phyloP scores from a whole-genome alignment of 2,329 filamentous ascomycete species.

The Monascus ruber region DNA sequence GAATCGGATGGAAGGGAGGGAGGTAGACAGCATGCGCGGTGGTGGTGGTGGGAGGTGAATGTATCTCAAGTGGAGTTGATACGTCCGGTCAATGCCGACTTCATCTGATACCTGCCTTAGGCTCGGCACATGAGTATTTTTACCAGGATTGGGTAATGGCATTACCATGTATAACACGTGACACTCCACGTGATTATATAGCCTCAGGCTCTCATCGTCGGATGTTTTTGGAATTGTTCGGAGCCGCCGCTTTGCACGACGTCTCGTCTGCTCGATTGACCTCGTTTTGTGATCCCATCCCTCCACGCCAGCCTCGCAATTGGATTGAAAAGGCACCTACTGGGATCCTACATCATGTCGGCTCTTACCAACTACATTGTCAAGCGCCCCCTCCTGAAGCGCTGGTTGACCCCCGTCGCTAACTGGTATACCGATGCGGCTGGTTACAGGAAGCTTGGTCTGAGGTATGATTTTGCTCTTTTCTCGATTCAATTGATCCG shows the following conservation, averaged over 20 bases:
- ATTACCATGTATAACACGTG: slow-evolving; percentile 1
- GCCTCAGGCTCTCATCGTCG: slow-evolving; percentile 10
- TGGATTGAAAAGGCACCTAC: slow-evolving; percentile 9
- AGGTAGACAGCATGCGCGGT: too few species aligned
- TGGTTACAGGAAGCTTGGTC: slow-evolving; percentile 85
- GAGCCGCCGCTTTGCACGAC: slow-evolving; percentile 8
- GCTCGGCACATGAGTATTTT: too few species aligned
- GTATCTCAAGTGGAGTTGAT: too few species aligned
- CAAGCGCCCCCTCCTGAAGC: slow-evolving; percentile 76
- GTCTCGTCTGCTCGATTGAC: slow-evolving; percentile 22
- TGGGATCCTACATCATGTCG: slow-evolving; percentile 46
- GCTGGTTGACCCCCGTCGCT: slow-evolving; percentile 67
- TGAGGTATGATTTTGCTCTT: slow-evolving; percentile 52
- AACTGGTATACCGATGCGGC: slow-evolving; percentile 82
- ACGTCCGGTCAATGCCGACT: too few species aligned
- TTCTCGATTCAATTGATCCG: slow-evolving; percentile 3
- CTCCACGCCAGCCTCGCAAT: slow-evolving; percentile 21
- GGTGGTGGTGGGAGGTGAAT: too few species aligned
- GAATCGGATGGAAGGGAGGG: too few species aligned
- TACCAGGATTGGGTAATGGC: too few species aligned
- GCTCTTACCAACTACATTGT: slow-evolving; percentile 65
- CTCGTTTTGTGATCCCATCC: slow-evolving; percentile 13
- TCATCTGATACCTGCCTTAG: too few species aligned
- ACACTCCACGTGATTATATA: not conserved
- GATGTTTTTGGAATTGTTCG: slow-evolving; percentile 17